These are phyloP conservation scores for Balamuthia mandrillaris DNA, from an alignment of 208 protist genomes.

Conservation along the genomic window DNA sequence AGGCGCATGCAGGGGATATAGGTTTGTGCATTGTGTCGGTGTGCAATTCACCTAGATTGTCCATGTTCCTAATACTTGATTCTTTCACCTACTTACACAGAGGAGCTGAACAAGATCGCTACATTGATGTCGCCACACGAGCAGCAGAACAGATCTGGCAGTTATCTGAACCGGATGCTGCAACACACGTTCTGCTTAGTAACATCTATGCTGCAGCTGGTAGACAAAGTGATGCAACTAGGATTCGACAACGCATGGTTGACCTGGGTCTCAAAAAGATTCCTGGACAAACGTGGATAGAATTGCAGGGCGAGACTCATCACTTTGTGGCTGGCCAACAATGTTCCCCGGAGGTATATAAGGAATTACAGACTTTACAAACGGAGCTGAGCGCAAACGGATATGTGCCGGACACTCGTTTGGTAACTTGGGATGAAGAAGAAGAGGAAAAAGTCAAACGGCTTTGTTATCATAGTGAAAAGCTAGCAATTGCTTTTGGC, in stretches of 20 bases:
- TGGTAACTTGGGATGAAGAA: neutral
- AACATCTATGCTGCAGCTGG: conserved; percentile 3
- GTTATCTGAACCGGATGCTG: neutral
- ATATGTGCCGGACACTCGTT: conserved; percentile 30
- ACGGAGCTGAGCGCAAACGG: neutral
- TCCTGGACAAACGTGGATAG: conserved; percentile 17
- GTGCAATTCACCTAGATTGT: no score
- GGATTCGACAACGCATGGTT: neutral
- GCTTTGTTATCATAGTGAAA: conserved; percentile 31
- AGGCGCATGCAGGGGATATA: neutral
- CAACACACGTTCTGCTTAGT: neutral
- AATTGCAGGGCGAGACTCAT: neutral
- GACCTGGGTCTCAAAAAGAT: neutral
- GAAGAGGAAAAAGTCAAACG: neutral
- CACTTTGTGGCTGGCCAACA: neutral
- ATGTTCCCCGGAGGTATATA: neutral
- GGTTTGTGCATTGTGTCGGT: no score
- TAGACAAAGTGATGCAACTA: neutral
- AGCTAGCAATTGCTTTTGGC: neutral
- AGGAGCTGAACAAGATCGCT: no score
- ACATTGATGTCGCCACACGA: neutral
- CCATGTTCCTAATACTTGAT: no score
- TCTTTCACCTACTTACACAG: no score
- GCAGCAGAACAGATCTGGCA: neutral
- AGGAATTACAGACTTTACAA: neutral